phyloP scores from a whole-genome alignment of 495 filamentous ascomycete genomes.

The Stereocaulon alpinum region DNA sequence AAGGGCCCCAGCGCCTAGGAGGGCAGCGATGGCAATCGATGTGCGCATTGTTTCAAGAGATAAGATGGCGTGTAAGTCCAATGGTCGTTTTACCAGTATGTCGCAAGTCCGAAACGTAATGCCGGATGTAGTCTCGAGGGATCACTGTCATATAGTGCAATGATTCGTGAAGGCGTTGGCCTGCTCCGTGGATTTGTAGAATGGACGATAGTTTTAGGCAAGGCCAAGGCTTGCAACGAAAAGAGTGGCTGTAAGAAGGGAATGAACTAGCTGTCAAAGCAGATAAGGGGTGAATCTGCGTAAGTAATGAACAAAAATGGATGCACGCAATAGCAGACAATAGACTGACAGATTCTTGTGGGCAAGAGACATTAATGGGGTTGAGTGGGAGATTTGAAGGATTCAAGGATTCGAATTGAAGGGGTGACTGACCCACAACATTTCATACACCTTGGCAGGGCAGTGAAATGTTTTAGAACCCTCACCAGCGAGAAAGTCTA shows the following conservation, averaged over 20 bases:
- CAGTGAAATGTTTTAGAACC: too few relatives aligned
- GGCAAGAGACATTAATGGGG: not conserved
- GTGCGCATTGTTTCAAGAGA: not conserved
- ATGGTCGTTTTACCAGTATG: not conserved
- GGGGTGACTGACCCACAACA: too few relatives aligned
- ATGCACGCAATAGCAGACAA: not conserved
- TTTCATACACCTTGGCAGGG: too few relatives aligned
- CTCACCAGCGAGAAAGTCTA: too few relatives aligned
- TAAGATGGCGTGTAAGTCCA: not conserved
- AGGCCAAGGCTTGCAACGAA: not conserved
- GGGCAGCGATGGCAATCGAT: constrained; percentile 4
- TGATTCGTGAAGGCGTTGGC: not conserved
- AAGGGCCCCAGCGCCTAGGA: constrained; percentile 11
- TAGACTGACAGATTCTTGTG: not conserved
- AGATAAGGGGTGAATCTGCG: constrained; percentile 2
- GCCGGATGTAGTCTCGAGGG: too few relatives aligned
- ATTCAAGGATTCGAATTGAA: not conserved
- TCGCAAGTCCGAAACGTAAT: not conserved
- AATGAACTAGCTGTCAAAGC: not conserved
- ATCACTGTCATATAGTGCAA: not conserved
- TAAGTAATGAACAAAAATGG: not conserved
- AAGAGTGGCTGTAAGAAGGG: not conserved
- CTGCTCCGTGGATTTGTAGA: not conserved
- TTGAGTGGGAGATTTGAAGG: not conserved
- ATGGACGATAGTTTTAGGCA: not conserved